phyloP scores from a whole-genome alignment of 768 basidiomycete genomes.

The Psilocybe cubensis region DNA sequence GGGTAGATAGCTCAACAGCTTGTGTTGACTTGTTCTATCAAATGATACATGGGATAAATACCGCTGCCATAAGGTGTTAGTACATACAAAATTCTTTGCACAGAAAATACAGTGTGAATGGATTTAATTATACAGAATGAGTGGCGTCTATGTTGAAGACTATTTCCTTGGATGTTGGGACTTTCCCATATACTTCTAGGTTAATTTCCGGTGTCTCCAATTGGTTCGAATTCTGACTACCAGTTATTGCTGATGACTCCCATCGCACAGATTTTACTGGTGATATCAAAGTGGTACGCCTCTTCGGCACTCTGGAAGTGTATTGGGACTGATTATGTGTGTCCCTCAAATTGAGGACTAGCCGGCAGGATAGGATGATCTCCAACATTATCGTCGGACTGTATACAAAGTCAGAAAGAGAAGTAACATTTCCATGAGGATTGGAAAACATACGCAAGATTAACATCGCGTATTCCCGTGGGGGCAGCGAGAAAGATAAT shows the following conservation, averaged over 20 bases:
- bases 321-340: background rate
- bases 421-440: background rate
- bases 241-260: background rate
- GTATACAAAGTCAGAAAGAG: background rate
- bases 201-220: background rate
- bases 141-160: too few species aligned
- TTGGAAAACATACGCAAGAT: conserved; percentile 20
- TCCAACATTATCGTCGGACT: conserved; percentile 27
- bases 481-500: conserved; percentile 18
- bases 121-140: too few species aligned
- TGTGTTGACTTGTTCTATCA: too few species aligned
- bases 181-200: background rate
- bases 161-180: background rate
- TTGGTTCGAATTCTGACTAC: background rate
- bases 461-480: conserved; percentile 15
- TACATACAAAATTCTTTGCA: too few species aligned
- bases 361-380: conserved; percentile 27
- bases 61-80: too few species aligned
- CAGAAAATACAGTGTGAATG: too few species aligned
- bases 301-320: background rate
- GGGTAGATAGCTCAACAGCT: too few species aligned
- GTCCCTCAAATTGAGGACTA: conserved; percentile 25
- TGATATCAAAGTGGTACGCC: background rate
- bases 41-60: too few species aligned
- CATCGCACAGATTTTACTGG: background rate